Evolutionary conservation across 805 yeast species (phyloP).

Genomic region (Pichia kluyveri): DNA sequence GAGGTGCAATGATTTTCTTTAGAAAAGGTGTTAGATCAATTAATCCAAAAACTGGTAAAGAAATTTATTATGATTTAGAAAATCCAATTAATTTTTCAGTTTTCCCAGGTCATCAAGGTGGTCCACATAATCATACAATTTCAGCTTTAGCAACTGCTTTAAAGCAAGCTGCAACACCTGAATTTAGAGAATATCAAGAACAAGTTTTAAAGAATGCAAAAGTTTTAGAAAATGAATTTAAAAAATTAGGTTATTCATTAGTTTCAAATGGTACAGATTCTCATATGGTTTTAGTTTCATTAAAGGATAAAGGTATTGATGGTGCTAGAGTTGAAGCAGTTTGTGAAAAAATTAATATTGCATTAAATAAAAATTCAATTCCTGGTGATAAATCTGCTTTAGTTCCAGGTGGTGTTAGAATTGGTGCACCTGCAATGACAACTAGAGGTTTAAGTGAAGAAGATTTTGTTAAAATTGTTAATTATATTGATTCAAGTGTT

Average conservation of each 20-base stretch:
- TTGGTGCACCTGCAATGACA: constrained; percentile 98
- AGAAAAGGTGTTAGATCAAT: constrained; percentile 89
- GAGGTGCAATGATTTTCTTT: constrained; percentile 99
- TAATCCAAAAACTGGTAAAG: constrained; percentile 86
- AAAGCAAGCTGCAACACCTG: constrained; percentile 87
- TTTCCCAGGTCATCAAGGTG: constrained; percentile 99
- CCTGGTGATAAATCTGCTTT: constrained; percentile 97
- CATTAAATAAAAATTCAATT: constrained; percentile 93
- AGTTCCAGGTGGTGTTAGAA: constrained; percentile 94
- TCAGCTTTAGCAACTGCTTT: constrained; percentile 95
- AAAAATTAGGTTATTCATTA: constrained; percentile 62
- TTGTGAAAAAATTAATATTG: constrained; percentile 89
- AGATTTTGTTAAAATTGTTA: constrained; percentile 74
- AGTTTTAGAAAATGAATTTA: constrained; percentile 68
- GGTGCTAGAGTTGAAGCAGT: constrained; percentile 97
- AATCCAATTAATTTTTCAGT: constrained; percentile 94
- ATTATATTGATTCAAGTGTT: constrained; percentile 75
- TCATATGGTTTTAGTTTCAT: constrained; percentile 86
- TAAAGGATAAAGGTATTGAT: constrained; percentile 84
- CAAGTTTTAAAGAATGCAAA: constrained; percentile 86
- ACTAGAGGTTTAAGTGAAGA: constrained; percentile 90
- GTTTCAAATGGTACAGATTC: constrained; percentile 96
- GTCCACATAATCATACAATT: constrained; percentile 99
- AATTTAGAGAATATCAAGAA: constrained; percentile 81
- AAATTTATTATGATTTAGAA: constrained; percentile 83